phyloP scores from a whole-genome alignment of 306 rosid genomes.

The Spatholobus suberectus region DNA sequence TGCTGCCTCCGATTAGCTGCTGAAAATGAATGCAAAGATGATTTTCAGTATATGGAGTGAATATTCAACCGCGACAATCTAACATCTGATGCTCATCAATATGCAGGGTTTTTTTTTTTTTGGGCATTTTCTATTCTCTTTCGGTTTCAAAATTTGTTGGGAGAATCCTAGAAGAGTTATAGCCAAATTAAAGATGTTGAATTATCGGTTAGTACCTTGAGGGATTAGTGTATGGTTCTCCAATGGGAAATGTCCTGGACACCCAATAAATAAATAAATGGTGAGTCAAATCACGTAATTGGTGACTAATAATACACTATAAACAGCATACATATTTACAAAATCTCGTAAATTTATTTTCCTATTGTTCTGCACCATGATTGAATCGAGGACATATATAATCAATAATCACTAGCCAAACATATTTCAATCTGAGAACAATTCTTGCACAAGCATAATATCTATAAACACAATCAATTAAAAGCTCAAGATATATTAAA shows the following conservation, averaged over 20 bases:
- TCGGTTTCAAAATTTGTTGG: not conserved
- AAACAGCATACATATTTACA: not conserved
- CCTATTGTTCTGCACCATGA: not conserved
- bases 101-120: not conserved
- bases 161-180: not conserved
- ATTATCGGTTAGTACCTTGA: not conserved
- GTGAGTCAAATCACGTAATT: not conserved
- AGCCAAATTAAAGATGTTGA: not conserved
- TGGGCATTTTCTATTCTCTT: not conserved
- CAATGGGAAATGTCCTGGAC: not conserved
- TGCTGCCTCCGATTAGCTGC: constrained; percentile 49
- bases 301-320: not conserved
- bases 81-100: constrained; percentile 7
- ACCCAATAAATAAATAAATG: not conserved
- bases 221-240: not conserved
- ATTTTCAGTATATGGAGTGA: not conserved
- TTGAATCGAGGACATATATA: not conserved
- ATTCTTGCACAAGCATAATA: not conserved
- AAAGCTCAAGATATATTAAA: not conserved
- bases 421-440: not conserved
- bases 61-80: not conserved
- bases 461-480: not conserved
- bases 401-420: not conserved
- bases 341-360: not conserved
- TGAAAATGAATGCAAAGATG: constrained; percentile 20